Base-by-base conservation (phyloP, 2,329 filamentous ascomycete genomes). In the Anthostomella pinea region DNA sequence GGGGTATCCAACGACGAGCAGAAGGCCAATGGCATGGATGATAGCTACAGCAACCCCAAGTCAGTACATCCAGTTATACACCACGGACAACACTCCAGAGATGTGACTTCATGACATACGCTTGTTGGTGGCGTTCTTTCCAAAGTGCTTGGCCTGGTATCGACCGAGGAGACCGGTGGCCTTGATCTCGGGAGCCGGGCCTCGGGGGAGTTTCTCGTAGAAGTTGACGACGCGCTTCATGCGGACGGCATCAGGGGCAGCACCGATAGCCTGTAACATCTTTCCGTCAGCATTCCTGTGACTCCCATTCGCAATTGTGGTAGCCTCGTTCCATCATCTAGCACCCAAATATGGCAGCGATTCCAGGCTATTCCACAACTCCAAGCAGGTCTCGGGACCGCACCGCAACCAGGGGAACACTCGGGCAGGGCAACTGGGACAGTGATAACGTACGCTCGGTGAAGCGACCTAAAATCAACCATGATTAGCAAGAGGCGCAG, bases 171-270 rank as follows among this genome's bases (percentile, higher is more conserved):
- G 73, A 57, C 93, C 91, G 62, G 81, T 86, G 53, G 85, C 69
- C 78, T 95, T 81, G 56, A 80, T 68, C 68, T 88, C 82, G 59
- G 93, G 90, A 60, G 90, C 90, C 55, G 87, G 69, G 57, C 93
- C 94, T 63, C 90, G 88, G 64, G 94, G 93, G 43, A 98, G 88
- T 71, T 91, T 94, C 76, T 94, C 88, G 80, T 98, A 98, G 80
- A 98, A 97, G 74, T 79, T 87, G 68, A 97, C 91, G 57, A 98
- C 89, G 60, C 90, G 87, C 68, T 95, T 86, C 93, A 98, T 97
- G 67, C 91, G 88, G 63, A 89, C 80, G 64, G 93, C 93, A 81
- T 97, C 91, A 64, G 90, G 87, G 56, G 90, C 89, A 64, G 86
- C 85, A 62, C 93, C 91, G 64, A 98, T 89, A 58, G 87, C 90